Evolutionary conservation across 495 filamentous ascomycete species (phyloP).

Genomic region (Podospora pseudopauciseta): DNA sequence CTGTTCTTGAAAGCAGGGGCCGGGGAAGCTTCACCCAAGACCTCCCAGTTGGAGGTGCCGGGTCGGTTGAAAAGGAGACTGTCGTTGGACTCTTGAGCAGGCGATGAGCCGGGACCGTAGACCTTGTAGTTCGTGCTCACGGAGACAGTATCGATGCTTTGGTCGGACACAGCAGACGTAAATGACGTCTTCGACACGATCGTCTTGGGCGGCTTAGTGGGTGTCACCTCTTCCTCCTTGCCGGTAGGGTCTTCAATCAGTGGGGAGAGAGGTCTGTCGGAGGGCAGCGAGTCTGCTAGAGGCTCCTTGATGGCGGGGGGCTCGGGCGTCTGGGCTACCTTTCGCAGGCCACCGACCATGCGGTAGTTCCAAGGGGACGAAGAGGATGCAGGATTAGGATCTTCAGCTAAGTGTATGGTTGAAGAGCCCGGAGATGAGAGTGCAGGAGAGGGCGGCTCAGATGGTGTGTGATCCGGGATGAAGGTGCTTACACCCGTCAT

Average conservation of each 20-base stretch:
- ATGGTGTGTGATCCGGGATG: conserved; percentile 40
- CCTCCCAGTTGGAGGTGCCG: conserved; percentile 40
- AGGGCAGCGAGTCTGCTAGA: conserved; percentile 23
- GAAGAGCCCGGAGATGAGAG: conserved; percentile 33
- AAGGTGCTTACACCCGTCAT: conserved; percentile 37
- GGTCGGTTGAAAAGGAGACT: conserved; percentile 36
- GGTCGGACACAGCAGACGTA: conserved; percentile 32
- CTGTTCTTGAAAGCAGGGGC: conserved; percentile 25
- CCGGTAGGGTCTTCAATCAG: conserved; percentile 35
- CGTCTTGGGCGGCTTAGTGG: conserved; percentile 27
- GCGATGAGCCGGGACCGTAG: conserved; percentile 36
- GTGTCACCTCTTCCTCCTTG: conserved; percentile 23
- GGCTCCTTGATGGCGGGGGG: conserved; percentile 40
- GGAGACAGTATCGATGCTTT: conserved; percentile 43
- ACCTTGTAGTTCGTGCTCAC: conserved; percentile 55
- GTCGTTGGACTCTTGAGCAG: conserved; percentile 32
- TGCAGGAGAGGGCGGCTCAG: conserved; percentile 29
- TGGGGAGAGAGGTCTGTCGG: conserved; percentile 38
- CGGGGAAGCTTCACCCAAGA: conserved; percentile 41
- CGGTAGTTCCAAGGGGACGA: conserved; percentile 52
- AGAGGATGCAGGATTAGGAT: conserved; percentile 37
- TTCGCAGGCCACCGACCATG: conserved; percentile 53
- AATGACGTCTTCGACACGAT: conserved; percentile 45
- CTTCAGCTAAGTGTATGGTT: conserved; percentile 39
- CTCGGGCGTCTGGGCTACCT: conserved; percentile 50